These are phyloP conservation scores for Aspergillus sp. DNA, from an alignment of 2,329 filamentous ascomycete species.

Conservation along the genomic window DNA sequence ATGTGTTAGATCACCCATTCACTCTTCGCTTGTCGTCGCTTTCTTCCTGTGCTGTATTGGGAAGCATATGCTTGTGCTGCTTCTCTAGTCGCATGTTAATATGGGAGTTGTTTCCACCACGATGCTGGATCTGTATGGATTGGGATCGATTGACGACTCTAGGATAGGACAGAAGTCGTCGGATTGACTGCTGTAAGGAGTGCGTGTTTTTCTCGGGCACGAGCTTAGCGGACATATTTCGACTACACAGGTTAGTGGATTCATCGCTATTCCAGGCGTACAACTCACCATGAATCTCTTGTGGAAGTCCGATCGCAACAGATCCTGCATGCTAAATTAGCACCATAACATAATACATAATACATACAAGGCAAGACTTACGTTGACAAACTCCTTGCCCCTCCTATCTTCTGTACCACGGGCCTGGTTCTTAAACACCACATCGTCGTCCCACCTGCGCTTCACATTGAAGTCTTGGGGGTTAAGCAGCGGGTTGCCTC, in stretches of 20 bases:
- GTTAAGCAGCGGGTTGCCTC: slow-evolving; percentile 90
- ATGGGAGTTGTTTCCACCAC: background rate
- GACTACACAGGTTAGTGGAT: slow-evolving; percentile 34
- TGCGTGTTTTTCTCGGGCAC: background rate
- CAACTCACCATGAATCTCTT: slow-evolving; percentile 82
- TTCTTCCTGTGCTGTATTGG: no score
- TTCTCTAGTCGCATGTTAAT: no score
- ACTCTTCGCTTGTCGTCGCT: no score
- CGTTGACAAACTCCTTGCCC: slow-evolving; percentile 96
- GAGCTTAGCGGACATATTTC: slow-evolving; percentile 51
- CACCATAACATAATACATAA: background rate
- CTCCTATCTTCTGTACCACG: slow-evolving; percentile 89
- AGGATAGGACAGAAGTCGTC: no score
- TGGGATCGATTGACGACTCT: background rate
- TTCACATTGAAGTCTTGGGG: slow-evolving; percentile 87
- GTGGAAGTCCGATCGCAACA: slow-evolving; percentile 94
- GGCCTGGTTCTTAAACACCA: slow-evolving; percentile 98
- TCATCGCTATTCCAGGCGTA: background rate
- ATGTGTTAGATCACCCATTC: no score
- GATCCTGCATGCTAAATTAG: slow-evolving; percentile 58
- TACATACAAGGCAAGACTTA: slow-evolving; percentile 46
- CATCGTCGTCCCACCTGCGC: slow-evolving; percentile 89
- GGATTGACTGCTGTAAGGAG: background rate
- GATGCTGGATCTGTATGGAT: background rate
- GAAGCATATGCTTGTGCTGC: no score